Evolutionary conservation across 768 basidiomycete genomes (phyloP).

Genomic region (Punctularia strigosozonata): DNA sequence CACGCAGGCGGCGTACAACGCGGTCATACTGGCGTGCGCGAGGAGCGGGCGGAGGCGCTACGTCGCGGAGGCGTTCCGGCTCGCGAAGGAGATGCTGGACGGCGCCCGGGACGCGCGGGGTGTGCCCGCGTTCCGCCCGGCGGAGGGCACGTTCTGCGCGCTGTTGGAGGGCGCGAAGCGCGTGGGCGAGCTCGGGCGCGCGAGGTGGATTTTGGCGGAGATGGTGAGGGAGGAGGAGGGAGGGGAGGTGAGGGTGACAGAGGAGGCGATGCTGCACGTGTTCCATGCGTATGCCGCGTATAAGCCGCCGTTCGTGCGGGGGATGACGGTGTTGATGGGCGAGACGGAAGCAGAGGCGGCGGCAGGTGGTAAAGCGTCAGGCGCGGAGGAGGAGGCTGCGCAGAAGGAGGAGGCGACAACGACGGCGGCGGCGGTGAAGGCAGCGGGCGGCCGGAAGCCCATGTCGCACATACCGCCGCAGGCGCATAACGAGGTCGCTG

Average conservation of each 20-base stretch:
- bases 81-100: slow-evolving; percentile 83
- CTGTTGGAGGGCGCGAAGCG: slow-evolving; percentile 87
- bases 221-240: slow-evolving; percentile 34
- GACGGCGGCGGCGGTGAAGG: not conserved
- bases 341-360: slow-evolving; percentile 2
- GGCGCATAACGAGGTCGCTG: slow-evolving; percentile 55
- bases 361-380: not conserved
- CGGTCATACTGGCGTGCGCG: slow-evolving; percentile 74
- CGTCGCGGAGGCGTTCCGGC: slow-evolving; percentile 73
- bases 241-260: slow-evolving; percentile 32
- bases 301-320: slow-evolving; percentile 52
- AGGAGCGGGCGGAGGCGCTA: slow-evolving; percentile 47
- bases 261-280: slow-evolving; percentile 67
- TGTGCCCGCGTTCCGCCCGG: slow-evolving; percentile 44
- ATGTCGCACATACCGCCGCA: slow-evolving; percentile 57
- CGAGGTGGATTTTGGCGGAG: slow-evolving; percentile 87
- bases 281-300: slow-evolving; percentile 86
- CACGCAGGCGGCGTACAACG: slow-evolving; percentile 61
- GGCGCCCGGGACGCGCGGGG: slow-evolving; percentile 55
- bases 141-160: slow-evolving; percentile 61
- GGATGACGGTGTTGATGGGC: slow-evolving; percentile 29
- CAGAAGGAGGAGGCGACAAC: slow-evolving; percentile 1
- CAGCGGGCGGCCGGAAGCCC: no score
- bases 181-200: slow-evolving; percentile 69
- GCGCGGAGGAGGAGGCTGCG: not conserved